These are phyloP conservation scores for Phialophora expanda DNA, from an alignment of 2,329 filamentous ascomycete species.

Conservation along the genomic window DNA sequence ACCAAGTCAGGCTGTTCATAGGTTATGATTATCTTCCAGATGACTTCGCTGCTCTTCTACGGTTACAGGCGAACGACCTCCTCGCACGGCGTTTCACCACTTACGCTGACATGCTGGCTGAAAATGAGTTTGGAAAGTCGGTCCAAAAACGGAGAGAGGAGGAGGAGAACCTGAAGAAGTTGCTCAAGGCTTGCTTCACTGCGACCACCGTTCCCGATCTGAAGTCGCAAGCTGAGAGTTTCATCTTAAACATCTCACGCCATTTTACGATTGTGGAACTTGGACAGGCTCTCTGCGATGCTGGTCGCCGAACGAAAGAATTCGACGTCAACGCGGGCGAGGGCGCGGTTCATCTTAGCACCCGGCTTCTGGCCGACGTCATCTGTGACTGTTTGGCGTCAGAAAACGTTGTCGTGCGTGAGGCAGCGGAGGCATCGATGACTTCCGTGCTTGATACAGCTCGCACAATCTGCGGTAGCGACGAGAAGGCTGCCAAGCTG, in stretches of 20 bases:
- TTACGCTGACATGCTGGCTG: conserved; percentile 69
- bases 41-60: conserved; percentile 81
- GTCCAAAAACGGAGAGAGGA: conserved; percentile 85
- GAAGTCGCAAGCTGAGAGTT: conserved; percentile 72
- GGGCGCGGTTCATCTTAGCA: conserved; percentile 84
- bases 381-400: conserved; percentile 89
- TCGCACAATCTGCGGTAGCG: conserved; percentile 76
- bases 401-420: conserved; percentile 77
- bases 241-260: conserved; percentile 80
- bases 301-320: conserved; percentile 74
- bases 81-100: conserved; percentile 72
- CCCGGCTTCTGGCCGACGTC: conserved; percentile 83
- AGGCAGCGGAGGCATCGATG: conserved; percentile 80
- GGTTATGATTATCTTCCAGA: conserved; percentile 87
- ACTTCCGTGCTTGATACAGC: conserved; percentile 78
- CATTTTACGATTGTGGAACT: conserved; percentile 93
- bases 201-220: conserved; percentile 82
- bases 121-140: conserved; percentile 79
- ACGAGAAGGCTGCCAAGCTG: conserved; percentile 73
- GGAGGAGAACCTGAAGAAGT: conserved; percentile 78
- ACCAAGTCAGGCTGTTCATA: conserved; percentile 88
- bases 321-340: conserved; percentile 89
- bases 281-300: conserved; percentile 78
- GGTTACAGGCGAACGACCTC: conserved; percentile 87
- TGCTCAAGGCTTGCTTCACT: conserved; percentile 87